Conservation (phyloP, 176 grass and related monocot species). For the Lolium perenne region DNA sequence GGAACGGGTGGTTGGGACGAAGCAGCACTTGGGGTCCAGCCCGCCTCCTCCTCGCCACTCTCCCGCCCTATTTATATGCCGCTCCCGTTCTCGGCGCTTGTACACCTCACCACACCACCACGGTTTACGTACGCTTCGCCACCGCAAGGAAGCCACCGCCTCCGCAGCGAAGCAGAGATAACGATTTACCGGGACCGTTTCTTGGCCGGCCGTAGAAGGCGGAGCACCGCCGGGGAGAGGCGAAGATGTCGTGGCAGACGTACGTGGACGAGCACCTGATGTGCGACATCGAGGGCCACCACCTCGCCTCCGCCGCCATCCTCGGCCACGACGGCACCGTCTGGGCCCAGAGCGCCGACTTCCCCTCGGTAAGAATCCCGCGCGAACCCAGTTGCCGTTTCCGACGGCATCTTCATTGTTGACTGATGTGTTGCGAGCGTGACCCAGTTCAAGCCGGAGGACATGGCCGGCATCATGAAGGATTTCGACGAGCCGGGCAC, state of each 20-base stretch:
- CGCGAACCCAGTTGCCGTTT: background rate
- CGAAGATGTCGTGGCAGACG: constrained; percentile 81
- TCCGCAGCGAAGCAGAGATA: background rate
- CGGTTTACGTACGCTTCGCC: background rate
- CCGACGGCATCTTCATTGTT: background rate
- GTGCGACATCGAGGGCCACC: constrained; percentile 77
- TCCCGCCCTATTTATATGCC: constrained; percentile 42
- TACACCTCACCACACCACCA: background rate
- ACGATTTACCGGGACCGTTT: background rate
- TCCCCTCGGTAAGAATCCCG: constrained; percentile 54
- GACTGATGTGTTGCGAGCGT: background rate
- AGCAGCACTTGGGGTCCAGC: background rate
- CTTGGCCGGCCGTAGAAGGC: background rate
- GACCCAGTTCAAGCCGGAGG: constrained; percentile 67
- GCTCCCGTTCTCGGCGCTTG: background rate
- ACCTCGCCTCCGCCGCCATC: constrained; percentile 79
- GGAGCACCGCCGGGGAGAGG: background rate
- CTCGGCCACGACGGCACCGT: constrained; percentile 73
- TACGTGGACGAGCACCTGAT: constrained; percentile 93
- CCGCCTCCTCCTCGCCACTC: background rate
- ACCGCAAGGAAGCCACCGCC: constrained; percentile 1
- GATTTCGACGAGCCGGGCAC: constrained; percentile 90
- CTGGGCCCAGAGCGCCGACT: constrained; percentile 67
- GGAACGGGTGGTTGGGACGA: constrained; percentile 42
- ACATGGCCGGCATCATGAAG: constrained; percentile 76